phyloP scores from a whole-genome alignment of 495 filamentous ascomycete species.

The Aspergillus saccharolyticus region DNA sequence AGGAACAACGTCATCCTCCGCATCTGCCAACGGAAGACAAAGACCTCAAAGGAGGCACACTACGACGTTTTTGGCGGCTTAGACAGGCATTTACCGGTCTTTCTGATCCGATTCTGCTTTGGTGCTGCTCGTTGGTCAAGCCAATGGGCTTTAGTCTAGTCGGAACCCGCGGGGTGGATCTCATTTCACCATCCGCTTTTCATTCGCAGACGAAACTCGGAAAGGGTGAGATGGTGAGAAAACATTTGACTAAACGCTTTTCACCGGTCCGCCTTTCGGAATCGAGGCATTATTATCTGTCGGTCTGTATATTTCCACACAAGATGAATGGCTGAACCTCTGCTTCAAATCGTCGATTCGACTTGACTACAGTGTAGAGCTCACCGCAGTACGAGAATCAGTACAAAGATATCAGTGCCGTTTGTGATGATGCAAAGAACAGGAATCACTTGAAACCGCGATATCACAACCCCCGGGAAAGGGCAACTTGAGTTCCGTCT shows the following conservation, averaged over 20 bases:
- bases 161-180: conserved; percentile 10
- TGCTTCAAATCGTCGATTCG: too few relatives aligned
- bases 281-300: conserved; percentile 11
- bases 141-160: conserved; percentile 1
- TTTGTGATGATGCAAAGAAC: not conserved
- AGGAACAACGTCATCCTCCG: not conserved
- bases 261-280: conserved; percentile 9
- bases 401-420: not conserved
- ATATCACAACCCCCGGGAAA: not conserved
- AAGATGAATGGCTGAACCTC: conserved; percentile 1
- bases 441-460: not conserved
- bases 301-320: conserved; percentile 3
- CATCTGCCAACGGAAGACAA: not conserved
- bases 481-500: not conserved
- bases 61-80: not conserved
- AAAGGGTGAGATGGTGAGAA: conserved; percentile 4
- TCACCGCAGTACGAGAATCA: too few relatives aligned
- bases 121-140: not conserved
- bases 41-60: not conserved
- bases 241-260: conserved; percentile 11
- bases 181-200: conserved; percentile 6
- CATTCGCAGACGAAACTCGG: conserved; percentile 7
- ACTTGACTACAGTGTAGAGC: too few relatives aligned
- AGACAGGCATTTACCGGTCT: not conserved
- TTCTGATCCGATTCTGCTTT: not conserved